These are phyloP conservation scores for Acanthamoeba lugdunensis DNA, from an alignment of 208 protist genomes.

Conservation along the genomic window DNA sequence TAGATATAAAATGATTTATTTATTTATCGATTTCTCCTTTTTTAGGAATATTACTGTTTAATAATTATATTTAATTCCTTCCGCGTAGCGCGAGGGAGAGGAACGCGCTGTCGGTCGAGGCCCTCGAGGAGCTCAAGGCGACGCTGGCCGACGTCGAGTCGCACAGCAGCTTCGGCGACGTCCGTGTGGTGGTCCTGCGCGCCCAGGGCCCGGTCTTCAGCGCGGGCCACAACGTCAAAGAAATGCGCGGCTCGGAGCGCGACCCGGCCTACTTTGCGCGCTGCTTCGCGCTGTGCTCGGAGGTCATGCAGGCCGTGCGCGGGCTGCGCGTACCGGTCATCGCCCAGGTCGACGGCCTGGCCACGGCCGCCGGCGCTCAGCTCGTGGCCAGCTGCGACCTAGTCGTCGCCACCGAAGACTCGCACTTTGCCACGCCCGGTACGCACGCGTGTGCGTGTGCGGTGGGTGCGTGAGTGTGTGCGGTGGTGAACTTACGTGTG, in stretches of 20 bases:
- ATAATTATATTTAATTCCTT: neutral
- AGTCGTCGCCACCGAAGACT: neutral
- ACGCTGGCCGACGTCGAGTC: neutral
- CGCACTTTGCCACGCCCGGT: constrained; percentile 55
- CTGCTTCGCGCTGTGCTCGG: constrained; percentile 31
- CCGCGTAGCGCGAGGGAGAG: neutral
- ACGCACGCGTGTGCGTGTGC: no score
- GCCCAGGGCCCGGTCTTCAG: constrained; percentile 38
- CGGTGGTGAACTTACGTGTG: no score
- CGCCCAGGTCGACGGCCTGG: constrained; percentile 58
- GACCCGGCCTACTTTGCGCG: neutral
- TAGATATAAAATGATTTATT: no score
- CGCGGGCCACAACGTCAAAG: constrained; percentile 70
- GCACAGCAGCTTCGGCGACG: neutral
- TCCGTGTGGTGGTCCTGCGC: constrained; percentile 19
- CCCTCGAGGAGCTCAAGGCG: neutral
- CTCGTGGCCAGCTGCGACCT: constrained; percentile 67
- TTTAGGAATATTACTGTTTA: no score
- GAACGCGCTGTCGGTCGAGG: constrained; percentile 4
- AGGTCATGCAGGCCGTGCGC: constrained; percentile 52
- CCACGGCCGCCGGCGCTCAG: constrained; percentile 57
- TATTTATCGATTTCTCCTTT: no score
- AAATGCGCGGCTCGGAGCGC: constrained; percentile 25
- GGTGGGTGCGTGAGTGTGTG: no score
- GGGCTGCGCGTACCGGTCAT: constrained; percentile 51